phyloP scores from a whole-genome alignment of 2,329 filamentous ascomycete species.

The Ophiostoma himal-ulmi region DNA sequence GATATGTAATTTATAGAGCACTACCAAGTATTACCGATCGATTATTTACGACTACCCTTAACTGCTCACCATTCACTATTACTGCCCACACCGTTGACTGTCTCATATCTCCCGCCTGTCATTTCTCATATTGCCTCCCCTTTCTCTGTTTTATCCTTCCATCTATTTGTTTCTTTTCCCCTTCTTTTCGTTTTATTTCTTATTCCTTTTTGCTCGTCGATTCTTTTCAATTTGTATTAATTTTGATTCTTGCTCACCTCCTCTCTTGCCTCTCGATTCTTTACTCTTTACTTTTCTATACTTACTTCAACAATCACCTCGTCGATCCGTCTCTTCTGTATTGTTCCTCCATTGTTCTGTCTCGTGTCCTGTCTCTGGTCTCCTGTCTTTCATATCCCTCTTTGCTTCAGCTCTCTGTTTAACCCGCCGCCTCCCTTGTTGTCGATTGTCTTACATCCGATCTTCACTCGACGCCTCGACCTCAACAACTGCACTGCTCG shows the following conservation, averaged over 20 bases:
- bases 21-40: too few species aligned
- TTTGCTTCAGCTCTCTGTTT: not conserved
- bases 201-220: not conserved
- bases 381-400: not conserved
- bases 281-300: not conserved
- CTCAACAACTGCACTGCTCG: not conserved
- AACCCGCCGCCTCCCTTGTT: not conserved
- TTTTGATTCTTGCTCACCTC: not conserved
- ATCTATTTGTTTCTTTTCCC: slow-evolving; percentile 8
- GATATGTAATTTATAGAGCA: too few species aligned
- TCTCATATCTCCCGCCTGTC: slow-evolving; percentile 10
- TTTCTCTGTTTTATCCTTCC: slow-evolving; percentile 13
- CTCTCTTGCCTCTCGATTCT: not conserved
- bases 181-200: not conserved
- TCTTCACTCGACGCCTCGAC: not conserved
- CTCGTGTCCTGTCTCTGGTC: not conserved
- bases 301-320: not conserved
- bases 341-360: not conserved
- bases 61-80: not conserved
- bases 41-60: slow-evolving; percentile 5
- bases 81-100: not conserved
- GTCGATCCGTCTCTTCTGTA: not conserved
- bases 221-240: not conserved
- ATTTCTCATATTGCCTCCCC: slow-evolving; percentile 12
- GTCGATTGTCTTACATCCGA: not conserved